phyloP scores from a whole-genome alignment of 441 rosid genomes.

The Aquilaria agallochum region DNA sequence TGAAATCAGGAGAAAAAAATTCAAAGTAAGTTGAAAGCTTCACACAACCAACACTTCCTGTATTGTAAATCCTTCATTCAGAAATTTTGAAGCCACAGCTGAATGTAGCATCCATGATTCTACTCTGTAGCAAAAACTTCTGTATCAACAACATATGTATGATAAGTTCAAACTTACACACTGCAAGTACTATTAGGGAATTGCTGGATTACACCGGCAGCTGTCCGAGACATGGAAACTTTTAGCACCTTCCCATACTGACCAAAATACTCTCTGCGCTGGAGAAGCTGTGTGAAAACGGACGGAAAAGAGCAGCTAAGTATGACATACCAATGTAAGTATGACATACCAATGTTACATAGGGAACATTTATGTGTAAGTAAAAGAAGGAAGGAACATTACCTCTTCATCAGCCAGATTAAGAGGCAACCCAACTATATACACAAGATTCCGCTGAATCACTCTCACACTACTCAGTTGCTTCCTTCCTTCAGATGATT shows the following conservation, averaged over 20 bases:
- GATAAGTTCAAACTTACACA: conserved; percentile 51
- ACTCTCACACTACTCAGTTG: conserved; percentile 61
- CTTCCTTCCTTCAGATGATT: conserved; percentile 48
- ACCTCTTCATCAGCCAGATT: conserved; percentile 62
- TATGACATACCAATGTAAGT: conserved; percentile 9
- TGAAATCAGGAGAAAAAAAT: conserved; percentile 15
- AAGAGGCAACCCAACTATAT: conserved; percentile 60
- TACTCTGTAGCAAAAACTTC: not conserved
- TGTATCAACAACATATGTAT: not conserved
- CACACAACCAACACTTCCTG: not conserved
- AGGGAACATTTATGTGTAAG: not conserved
- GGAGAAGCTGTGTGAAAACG: conserved; percentile 43
- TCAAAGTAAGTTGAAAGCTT: not conserved
- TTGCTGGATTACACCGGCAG: conserved; percentile 56
- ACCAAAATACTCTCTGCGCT: conserved; percentile 54
- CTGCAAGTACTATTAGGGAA: conserved; percentile 65
- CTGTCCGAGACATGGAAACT: conserved; percentile 63
- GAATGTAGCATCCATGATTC: too few relatives aligned
- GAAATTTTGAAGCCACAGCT: too few relatives aligned
- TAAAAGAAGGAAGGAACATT: conserved; percentile 10
- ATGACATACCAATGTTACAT: conserved; percentile 1
- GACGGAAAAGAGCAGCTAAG: conserved; percentile 1
- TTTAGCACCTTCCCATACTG: conserved; percentile 70
- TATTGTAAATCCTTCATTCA: not conserved
- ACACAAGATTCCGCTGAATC: conserved; percentile 63